Evolutionary conservation across 805 yeast species (phyloP), one percentile per base, ranked within the genome.

Genomic region (Peterozyma xylosa): DNA sequence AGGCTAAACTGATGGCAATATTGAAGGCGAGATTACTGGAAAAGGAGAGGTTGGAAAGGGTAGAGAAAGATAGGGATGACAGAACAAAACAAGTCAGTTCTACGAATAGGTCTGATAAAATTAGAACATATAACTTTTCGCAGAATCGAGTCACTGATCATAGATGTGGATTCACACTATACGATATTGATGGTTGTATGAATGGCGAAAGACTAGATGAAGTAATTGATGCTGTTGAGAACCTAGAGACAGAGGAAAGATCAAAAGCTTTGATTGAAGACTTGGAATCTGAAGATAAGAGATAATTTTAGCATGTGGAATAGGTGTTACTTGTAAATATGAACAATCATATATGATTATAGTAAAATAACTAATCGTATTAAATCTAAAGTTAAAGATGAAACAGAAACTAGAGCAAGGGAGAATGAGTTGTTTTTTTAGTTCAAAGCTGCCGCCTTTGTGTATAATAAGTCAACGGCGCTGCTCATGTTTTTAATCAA

Each of bases 131-230:
- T 60, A 93, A 93, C 56, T 91, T 74, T 53, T 89, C 95, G 9
- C 97, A 93, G 55, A 89, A 89, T 58, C 72, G 99, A 52, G 76
- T 93, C 40, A 90, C 98, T 0, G 99, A 93, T 55, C 99, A 93
- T 56, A 69, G 99, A 41, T 88, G 96, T 57, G 89, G 90, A 2
- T 78, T 64, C 53, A 78, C 90, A 0, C 52, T 84, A n/a, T 83
- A 86, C 54, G 95, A 89, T 53, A 65, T 93, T 13, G 78, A 70
- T 9, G 83, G 81, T 2, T 73, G 82, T 33, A 63, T 84, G 74
- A 64, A 66, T 13, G 93, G 93, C 2, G 72, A 69, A 38, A 67
- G 67, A 48, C 57, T 82, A 30, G 82, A 79, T 44, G 76, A 70
- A 33, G 57, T 82, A 1, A 70, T 82, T 2, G 79, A 75, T 32